Percentiles rank a stretch among this genome's conserved stretches.
These are phyloP conservation scores for Prunus padus DNA, from an alignment of 306 rosid genomes.

Conservation along the genomic window DNA sequence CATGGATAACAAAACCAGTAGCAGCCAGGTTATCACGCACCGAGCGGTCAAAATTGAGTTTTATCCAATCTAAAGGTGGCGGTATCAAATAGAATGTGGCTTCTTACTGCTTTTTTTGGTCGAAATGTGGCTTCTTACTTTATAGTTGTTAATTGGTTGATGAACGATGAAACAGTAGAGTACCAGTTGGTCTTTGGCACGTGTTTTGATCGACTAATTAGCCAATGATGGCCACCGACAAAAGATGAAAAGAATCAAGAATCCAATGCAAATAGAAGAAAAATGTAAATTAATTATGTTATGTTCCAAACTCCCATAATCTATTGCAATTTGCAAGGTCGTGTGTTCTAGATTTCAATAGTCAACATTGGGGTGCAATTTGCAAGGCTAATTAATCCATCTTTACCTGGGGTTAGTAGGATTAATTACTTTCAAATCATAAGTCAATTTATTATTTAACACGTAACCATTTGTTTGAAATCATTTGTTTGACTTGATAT, in stretches of 20 bases:
- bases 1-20: too few species aligned
- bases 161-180: not conserved
- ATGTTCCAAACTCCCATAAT: not conserved
- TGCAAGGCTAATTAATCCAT: not conserved
- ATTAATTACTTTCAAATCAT: not conserved
- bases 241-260: not conserved
- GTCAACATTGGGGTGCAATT: not conserved
- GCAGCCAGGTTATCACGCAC: not conserved
- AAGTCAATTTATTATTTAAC: not conserved
- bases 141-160: not conserved
- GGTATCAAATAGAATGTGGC: not conserved
- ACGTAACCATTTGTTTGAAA: not conserved
- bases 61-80: too few species aligned
- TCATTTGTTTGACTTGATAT: not conserved
- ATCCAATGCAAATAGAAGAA: not conserved
- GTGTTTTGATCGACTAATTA: not conserved
- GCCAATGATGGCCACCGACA: not conserved
- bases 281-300: not conserved
- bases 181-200: not conserved
- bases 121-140: not conserved
- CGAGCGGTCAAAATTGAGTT: too few species aligned
- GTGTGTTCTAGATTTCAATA: not conserved
- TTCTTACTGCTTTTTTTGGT: too few species aligned
- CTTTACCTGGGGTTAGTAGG: not conserved
- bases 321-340: not conserved